These are phyloP conservation scores for Hydrangea macrophylla DNA, from an alignment of 148 eudicot species.

Conservation along the genomic window DNA sequence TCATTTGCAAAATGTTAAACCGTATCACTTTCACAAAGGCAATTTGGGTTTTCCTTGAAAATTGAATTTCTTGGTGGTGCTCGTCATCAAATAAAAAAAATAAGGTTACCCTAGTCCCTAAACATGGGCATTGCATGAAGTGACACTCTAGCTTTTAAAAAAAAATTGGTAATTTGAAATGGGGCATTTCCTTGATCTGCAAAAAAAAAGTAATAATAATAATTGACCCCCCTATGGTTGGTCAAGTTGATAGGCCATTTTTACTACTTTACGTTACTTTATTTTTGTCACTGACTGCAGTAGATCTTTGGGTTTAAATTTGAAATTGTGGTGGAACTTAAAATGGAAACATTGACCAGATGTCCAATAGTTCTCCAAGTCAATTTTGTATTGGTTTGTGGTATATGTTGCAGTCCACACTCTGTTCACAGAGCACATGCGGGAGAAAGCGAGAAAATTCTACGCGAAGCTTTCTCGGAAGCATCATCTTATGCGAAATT, in stretches of 20 bases:
- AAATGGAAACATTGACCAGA: background rate
- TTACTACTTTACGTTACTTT: too few species aligned
- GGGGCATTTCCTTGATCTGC: too few species aligned
- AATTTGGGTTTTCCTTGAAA: background rate
- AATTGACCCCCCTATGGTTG: too few species aligned
- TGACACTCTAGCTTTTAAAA: too few species aligned
- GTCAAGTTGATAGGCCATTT: background rate
- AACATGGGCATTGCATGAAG: too few species aligned
- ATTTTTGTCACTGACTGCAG: background rate
- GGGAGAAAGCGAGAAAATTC: constrained; percentile 87
- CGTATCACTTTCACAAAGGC: background rate
- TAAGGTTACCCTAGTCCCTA: background rate
- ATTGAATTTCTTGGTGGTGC: background rate
- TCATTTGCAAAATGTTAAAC: background rate
- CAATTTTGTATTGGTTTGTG: constrained; percentile 12
- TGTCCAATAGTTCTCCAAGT: background rate
- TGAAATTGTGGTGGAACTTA: background rate
- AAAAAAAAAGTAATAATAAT: too few species aligned
- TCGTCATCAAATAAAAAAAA: too few species aligned
- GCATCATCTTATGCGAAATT: constrained; percentile 65
- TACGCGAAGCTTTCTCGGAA: constrained; percentile 84
- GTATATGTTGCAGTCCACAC: constrained; percentile 69
- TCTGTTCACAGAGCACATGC: constrained; percentile 80
- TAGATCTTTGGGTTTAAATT: background rate
- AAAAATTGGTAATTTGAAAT: too few species aligned